A percentile compares a stretch with the other conserved stretches of the same genome.
These are phyloP conservation scores for Mycena capillaripes DNA, from an alignment of 768 basidiomycete species.

Conservation along the genomic window DNA sequence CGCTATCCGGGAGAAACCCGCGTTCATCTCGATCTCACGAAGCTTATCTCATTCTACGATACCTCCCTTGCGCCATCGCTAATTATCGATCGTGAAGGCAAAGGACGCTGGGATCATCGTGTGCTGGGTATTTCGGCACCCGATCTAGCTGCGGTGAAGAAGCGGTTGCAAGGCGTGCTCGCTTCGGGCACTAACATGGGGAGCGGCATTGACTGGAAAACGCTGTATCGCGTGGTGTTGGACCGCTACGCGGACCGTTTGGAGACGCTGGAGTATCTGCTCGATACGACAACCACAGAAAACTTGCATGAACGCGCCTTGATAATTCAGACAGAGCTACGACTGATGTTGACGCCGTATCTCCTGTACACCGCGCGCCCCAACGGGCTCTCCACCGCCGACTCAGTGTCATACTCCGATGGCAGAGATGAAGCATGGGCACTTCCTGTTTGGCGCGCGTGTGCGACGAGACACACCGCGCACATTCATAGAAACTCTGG, in stretches of 20 bases:
- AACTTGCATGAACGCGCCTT: slow-evolving; percentile 9
- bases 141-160: slow-evolving; percentile 37
- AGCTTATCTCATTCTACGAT: slow-evolving; percentile 54
- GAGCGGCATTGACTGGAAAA: slow-evolving; percentile 51
- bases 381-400: not conserved
- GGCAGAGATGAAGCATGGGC: slow-evolving; percentile 12
- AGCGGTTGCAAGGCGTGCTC: slow-evolving; percentile 28
- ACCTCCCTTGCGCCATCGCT: slow-evolving; percentile 46
- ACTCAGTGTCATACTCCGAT: not conserved
- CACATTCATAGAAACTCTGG: not conserved
- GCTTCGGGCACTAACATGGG: slow-evolving; percentile 4
- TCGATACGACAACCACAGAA: slow-evolving; percentile 33
- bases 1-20: slow-evolving; percentile 52
- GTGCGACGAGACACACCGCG: slow-evolving; percentile 22
- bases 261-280: slow-evolving; percentile 41
- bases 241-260: slow-evolving; percentile 49
- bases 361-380: slow-evolving; percentile 20
- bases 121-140: slow-evolving; percentile 39
- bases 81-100: slow-evolving; percentile 39
- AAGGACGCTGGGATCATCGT: slow-evolving; percentile 49
- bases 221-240: slow-evolving; percentile 44
- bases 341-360: slow-evolving; percentile 26
- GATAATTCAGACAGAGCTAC: slow-evolving; percentile 16
- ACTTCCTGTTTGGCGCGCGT: slow-evolving; percentile 5
- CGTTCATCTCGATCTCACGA: slow-evolving; percentile 46